Base-by-base conservation (phyloP, 1,284 basidiomycete genomes). In the Microbotryomycetes sp. region DNA sequence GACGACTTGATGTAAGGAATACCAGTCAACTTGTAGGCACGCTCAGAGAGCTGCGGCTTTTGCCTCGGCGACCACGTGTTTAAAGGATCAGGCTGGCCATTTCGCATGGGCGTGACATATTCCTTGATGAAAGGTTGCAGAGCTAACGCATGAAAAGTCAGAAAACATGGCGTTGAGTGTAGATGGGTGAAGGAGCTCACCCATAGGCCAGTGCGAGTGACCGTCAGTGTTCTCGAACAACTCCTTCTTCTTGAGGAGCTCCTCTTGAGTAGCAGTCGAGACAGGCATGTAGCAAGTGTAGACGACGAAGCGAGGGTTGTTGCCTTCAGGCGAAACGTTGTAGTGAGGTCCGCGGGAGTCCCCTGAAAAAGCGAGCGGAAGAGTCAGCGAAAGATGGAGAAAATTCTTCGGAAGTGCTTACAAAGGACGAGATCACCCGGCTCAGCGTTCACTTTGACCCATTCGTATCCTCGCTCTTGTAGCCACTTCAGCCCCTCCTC, bases 191-290 rank as follows among this genome's bases (percentile, higher is more conserved):
- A 9, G 18, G 11, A 41, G 35, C 35, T 18, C 35, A 11, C 9
- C 35, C 35, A 41, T 41, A 41, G 61, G 53, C 57, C 61, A 62
- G 61, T 62, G 61, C n/a, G 53, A 59, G 53, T 59, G 57, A 6
- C 57, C 61, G 48, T 59, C 35, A 41, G 35, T 41, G 35, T 41
- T 41, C 46, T 62, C 61, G 21, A 62, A 62, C n/a, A 56, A 51
- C 46, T 62, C 56, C 57, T 55, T 62, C 61, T 62, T 62, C 11
- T 52, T 55, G 49, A 31, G 52, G n/a, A 62, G 56, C 13, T 62
- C 61, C 3, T 62, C 61, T 28, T 58, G 61, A 23, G 61, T 52
- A 1, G 61, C 61, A 28, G 55, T 56, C 4, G 57, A 45, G 1
- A 62, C 61, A 3, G 57, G 56, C 45, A 53, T 54, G 51, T 15